Base-by-base conservation (phyloP, 148 eudicot species). In the Fagopyrum tataricum region DNA sequence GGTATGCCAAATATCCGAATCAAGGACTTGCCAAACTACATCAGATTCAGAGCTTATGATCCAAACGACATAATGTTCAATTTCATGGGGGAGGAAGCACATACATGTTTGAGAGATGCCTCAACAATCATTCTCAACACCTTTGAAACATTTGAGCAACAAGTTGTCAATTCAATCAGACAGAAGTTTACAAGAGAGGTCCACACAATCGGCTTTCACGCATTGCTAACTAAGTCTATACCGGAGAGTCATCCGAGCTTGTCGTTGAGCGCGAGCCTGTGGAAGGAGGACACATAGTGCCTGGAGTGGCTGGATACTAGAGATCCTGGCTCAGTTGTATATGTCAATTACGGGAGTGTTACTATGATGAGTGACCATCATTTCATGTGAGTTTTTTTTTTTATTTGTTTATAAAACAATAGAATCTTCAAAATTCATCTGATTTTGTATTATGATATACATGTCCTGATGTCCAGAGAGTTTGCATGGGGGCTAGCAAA, bases 281-380 rank as follows among this genome's bases (percentile, higher is more conserved):
- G 81, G 81, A 79, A 37, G 71, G 81, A 74, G 13, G 81, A 75
- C 10, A 40, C 68, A n/a, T n/a, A n/a, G n/a, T n/a, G n/a, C n/a
- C n/a, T n/a, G n/a, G 8, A 48, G 47, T 79, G 81, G 81, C 23
- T 74, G 41, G 71, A 68, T 51, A 47, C 56, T 58, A 58, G 71
- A 51, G 56, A 49, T 47, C 75, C 72, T 17, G 67, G 41, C 41
- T 78, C 84, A 4, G 81, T 81, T 10, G 56, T 81, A 18, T 81
- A 81, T 71, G 81, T 81, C 12, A 81, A 79, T 37, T 75, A 24
- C 23, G 84, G 79, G 0, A 78, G 79, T 21, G n/a, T 78, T 37
- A 58, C 78, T n/a, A 37, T 68, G 5, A 58, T 81, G 69, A 73
- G 74, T 13, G 40, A 21, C 0, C 72, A 76, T 4, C 76, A 78